Base-by-base conservation (phyloP, 176 grass and related monocot genomes). In the Panicum miliaceum region DNA sequence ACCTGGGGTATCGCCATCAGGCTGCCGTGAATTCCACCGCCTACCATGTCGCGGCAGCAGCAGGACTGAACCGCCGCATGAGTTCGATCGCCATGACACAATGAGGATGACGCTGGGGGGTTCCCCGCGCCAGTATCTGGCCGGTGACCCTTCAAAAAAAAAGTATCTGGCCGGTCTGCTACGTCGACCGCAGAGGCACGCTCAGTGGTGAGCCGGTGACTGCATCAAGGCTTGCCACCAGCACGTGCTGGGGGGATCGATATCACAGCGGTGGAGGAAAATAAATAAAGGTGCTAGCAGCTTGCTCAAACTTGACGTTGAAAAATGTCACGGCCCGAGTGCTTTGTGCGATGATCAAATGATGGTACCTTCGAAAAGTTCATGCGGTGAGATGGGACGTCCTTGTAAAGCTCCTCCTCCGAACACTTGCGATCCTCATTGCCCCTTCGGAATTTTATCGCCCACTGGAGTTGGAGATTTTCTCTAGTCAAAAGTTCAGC, bases 281-380 rank as follows among this genome's bases (percentile, higher is more conserved):
- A 32, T 32, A 29, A 83, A 51, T 18, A 51, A 77, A 88, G 74
- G 56, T 26, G 29, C 29, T n/a, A 32, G 29, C 2, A 32, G 25
- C 73, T 84, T 65, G 81, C 57, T 57, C 81, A 83, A 78, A 63
- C 73, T 71, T 88, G 11, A 71, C 52, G 78, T 26, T 90, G 79
- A 69, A 85, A 89, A 80, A 73, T 85, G 64, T 19, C 62, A 27
- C 48, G 32, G 60, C 40, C 6, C 58, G 8, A 14, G 78, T 23
- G 58, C 67, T 86, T 73, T 77, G 48, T 61, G 40, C 36, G 66
- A 83, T 83, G 68, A 60, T 54, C 22, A 73, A 82, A 78, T 83
- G 74, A 86, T 83, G 70, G 41, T 15, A 53, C 32, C 77, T 85
- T 89, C 47, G 29, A 50, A 71, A 82, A 11, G 45, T 9, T 52